A percentile compares a stretch with the other conserved stretches of the same genome.
phyloP scores from a whole-genome alignment of 139 green algal genomes.

The Closterium sp. region DNA sequence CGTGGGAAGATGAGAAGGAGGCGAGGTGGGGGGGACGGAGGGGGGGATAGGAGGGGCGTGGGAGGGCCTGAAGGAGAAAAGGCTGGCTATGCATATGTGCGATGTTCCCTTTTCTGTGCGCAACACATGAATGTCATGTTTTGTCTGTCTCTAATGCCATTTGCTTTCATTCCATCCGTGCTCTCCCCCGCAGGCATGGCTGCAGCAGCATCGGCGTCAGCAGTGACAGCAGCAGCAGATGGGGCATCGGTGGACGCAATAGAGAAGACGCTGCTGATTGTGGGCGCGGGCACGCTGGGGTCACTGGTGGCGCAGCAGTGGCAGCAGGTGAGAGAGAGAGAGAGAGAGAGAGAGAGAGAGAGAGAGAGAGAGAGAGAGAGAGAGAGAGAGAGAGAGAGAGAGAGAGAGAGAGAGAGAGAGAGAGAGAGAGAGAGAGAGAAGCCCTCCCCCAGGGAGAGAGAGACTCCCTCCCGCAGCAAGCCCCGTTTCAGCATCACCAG shows the following conservation, averaged over 20 bases:
- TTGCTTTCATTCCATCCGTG: too few relatives aligned
- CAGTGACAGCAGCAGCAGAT: neutral
- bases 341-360: too few relatives aligned
- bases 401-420: neutral
- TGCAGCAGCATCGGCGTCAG: neutral
- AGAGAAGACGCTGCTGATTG: conserved; percentile 35
- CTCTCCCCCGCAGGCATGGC: neutral
- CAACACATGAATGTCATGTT: neutral
- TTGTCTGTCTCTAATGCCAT: neutral
- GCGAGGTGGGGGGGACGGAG: neutral
- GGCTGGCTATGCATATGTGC: neutral
- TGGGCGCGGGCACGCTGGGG: conserved; percentile 79
- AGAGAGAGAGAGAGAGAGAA: neutral
- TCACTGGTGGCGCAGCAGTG: conserved; percentile 21
- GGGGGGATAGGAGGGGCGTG: neutral
- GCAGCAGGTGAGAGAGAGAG: conserved; percentile 8
- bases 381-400: too few relatives aligned
- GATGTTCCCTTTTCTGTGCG: neutral
- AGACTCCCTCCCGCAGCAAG: too few relatives aligned
- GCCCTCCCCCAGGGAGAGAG: too few relatives aligned
- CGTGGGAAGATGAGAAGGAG: neutral
- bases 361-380: too few relatives aligned
- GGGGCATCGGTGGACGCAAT: neutral
- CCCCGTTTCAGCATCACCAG: too few relatives aligned
- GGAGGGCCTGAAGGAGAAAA: neutral